A percentile compares a stretch with the other conserved stretches of the same genome.
Evolutionary conservation across 2,329 filamentous ascomycete genomes (phyloP).

Genomic region (Shiraia bambusicola): DNA sequence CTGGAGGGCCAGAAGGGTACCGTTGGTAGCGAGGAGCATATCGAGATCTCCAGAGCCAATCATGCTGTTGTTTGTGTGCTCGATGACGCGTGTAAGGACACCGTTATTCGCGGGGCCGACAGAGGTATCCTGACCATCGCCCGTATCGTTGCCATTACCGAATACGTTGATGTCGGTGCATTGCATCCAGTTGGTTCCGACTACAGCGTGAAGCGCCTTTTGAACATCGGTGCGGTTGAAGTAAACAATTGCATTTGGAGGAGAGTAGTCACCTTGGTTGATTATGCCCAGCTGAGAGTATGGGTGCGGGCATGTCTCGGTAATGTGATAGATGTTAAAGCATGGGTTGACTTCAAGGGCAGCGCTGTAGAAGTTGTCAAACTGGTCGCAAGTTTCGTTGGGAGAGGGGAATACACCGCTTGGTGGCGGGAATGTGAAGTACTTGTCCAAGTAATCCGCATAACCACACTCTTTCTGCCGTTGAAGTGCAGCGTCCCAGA

Average conservation of each 20-base stretch:
- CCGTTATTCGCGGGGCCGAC: slow-evolving; percentile 43
- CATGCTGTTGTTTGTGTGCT: slow-evolving; percentile 54
- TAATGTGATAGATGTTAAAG: slow-evolving; percentile 55
- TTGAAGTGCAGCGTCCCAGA: slow-evolving; percentile 39
- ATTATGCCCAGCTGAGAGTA: slow-evolving; percentile 44
- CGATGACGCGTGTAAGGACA: slow-evolving; percentile 53
- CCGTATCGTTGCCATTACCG: slow-evolving; percentile 31
- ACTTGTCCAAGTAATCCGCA: slow-evolving; percentile 24
- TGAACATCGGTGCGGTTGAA: slow-evolving; percentile 58
- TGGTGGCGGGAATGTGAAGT: slow-evolving; percentile 46
- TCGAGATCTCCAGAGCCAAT: slow-evolving; percentile 54
- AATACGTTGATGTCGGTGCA: slow-evolving; percentile 49
- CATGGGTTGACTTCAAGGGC: slow-evolving; percentile 51
- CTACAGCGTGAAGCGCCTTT: slow-evolving; percentile 51
- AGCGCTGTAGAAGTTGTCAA: slow-evolving; percentile 44
- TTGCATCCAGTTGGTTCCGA: slow-evolving; percentile 46
- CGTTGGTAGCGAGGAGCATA: slow-evolving; percentile 53
- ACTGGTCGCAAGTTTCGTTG: slow-evolving; percentile 43
- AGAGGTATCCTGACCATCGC: slow-evolving; percentile 36
- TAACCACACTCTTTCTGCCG: slow-evolving; percentile 34
- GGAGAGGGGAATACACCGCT: slow-evolving; percentile 36
- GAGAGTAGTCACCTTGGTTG: slow-evolving; percentile 43
- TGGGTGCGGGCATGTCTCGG: slow-evolving; percentile 48
- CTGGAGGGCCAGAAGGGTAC: slow-evolving; percentile 55
- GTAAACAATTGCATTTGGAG: slow-evolving; percentile 47